Evolutionary conservation across 2,329 filamentous ascomycete genomes (phyloP), one percentile per base, ranked within the genome.

Genomic region (Pseudogymnoascus sp.): DNA sequence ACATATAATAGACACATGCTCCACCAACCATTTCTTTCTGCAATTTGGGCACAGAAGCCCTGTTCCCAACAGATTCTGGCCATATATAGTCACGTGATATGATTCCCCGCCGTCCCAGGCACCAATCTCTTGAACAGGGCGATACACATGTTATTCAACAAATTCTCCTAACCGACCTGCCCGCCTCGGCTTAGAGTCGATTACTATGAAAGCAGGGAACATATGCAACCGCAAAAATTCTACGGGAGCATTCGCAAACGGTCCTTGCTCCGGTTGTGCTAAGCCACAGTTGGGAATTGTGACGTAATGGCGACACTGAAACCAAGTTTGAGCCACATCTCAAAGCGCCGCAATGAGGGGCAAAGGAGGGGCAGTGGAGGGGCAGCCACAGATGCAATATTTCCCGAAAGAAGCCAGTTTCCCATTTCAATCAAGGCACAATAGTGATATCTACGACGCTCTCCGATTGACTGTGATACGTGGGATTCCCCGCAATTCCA

Each of bases 321-420:
- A 56, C 50, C 50, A 56, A 56, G 50, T 53, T 16, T 53, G 29
- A 56, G 50, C 50, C 50, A 56, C 50, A 56, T 13, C 50, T 33
- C 16, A 11, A 31, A 35, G 50, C 29, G 50, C 50, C 50, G 50
- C 50, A 56, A 53, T 33, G 29, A 33, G 50, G 29, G 29, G 29
- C 50, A 56, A 14, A 10, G 26, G 47, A 56, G 29, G 50, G 50
- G 29, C 29, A 56, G 5, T 33, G 50, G 29, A 53, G 47, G 50
- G 50, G 50, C 50, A 56, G 33, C 50, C 50, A 56, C 35, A 56
- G 26, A 33, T 35, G 50, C n/a, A 35, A 35, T 2, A 19, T 35
- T 56, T 21, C 29, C 29, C 3, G 8, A 6, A 19, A 33, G 50
- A 56, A 33, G 16, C 47, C 50, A 56, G 29, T 56, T 35, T 56